Conservation (phyloP, 805 yeast species). For the Lipomyces orientalis region DNA sequence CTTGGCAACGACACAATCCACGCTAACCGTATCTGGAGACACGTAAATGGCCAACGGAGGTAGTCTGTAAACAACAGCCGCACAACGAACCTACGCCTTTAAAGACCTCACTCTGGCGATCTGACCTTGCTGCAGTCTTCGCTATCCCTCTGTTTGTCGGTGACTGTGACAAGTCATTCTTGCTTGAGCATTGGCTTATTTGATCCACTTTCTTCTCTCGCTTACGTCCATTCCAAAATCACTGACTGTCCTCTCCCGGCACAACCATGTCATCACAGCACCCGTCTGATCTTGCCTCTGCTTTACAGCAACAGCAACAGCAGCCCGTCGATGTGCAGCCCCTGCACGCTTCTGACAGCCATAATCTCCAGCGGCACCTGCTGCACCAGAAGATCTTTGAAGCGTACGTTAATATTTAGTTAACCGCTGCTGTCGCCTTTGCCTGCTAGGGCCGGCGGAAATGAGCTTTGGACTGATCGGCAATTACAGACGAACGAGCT, state of each 20-base stretch:
- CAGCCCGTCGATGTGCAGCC: slow-evolving; percentile 10
- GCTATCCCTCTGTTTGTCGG: too few relatives aligned
- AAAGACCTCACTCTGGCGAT: too few relatives aligned
- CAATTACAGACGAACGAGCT: slow-evolving; percentile 37
- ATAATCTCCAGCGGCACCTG: slow-evolving; percentile 27
- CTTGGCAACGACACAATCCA: not conserved
- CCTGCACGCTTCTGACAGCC: slow-evolving; percentile 14
- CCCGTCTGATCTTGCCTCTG: not conserved
- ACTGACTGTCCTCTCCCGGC: too few relatives aligned
- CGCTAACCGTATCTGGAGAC: not conserved
- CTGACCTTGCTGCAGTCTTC: too few relatives aligned
- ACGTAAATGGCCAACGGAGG: not conserved
- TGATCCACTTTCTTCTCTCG: not conserved
- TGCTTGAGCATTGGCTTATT: not conserved
- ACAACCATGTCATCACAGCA: not conserved
- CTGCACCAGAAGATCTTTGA: slow-evolving; percentile 33
- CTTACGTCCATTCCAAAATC: too few relatives aligned
- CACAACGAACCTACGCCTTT: too few relatives aligned
- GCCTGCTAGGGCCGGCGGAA: not conserved
- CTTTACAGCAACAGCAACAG: not conserved
- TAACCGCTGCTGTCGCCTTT: not conserved
- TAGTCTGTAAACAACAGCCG: not conserved
- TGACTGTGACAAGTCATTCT: not conserved
- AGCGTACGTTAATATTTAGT: slow-evolving; percentile 21
- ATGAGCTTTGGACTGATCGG: not conserved